A percentile compares a stretch with the other conserved stretches of the same genome.
phyloP scores from a whole-genome alignment of 2,329 filamentous ascomycete species.

The Phialocephala sp. region DNA sequence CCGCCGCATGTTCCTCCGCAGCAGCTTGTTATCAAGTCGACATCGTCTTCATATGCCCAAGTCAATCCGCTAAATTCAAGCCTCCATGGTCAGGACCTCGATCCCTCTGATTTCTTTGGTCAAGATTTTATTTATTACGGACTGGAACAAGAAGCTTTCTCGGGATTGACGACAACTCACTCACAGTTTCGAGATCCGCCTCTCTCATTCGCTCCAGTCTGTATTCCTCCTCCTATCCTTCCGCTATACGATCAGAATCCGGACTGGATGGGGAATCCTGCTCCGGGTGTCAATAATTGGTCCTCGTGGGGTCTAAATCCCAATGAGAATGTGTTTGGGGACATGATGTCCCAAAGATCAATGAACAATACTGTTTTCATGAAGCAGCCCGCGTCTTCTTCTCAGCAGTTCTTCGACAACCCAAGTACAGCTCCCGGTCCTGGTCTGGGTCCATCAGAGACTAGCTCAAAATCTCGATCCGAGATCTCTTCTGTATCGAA shows the following conservation, averaged over 20 bases:
- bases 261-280: not conserved
- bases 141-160: not conserved
- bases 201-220: not conserved
- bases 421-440: not conserved
- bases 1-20: not conserved
- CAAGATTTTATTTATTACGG: not conserved
- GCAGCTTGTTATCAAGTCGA: not conserved
- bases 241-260: not conserved
- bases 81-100: constrained; percentile 5
- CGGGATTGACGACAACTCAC: not conserved
- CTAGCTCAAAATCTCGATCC: not conserved
- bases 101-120: not conserved
- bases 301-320: not conserved
- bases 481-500: not conserved
- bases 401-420: not conserved
- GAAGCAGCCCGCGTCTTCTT: not conserved
- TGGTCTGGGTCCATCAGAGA: not conserved
- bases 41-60: not conserved
- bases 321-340: not conserved
- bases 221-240: not conserved
- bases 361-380: not conserved
- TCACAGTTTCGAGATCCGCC: not conserved
- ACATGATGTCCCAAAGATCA: not conserved
- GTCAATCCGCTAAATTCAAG: not conserved
- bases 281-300: not conserved